Evolutionary conservation across 495 filamentous ascomycete genomes (phyloP).

Genomic region (Recurvomyces mirabilis): DNA sequence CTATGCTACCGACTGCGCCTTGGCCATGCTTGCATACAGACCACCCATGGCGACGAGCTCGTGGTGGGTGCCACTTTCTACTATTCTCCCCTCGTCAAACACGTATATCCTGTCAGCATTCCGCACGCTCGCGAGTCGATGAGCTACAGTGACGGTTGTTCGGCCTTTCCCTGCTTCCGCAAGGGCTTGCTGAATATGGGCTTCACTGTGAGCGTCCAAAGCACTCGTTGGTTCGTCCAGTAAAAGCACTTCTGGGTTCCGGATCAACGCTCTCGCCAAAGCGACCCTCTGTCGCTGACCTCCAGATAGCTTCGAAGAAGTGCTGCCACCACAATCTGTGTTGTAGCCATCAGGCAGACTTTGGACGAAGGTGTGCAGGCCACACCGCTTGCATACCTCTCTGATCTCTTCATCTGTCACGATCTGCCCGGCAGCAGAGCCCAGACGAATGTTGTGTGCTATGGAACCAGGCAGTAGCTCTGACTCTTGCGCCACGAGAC

Average conservation of each 20-base stretch:
- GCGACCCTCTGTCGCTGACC: slow-evolving; percentile 27
- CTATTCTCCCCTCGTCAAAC: slow-evolving; percentile 20
- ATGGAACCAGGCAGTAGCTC: slow-evolving; percentile 25
- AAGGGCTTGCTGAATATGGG: slow-evolving; percentile 15
- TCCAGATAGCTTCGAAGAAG: slow-evolving; percentile 20
- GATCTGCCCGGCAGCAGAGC: slow-evolving; percentile 6
- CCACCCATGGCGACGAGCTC: slow-evolving; percentile 20
- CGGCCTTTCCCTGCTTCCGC: slow-evolving; percentile 12
- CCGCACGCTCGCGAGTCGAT: slow-evolving; percentile 23
- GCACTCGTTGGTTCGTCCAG: slow-evolving; percentile 25
- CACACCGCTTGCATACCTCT: slow-evolving; percentile 15
- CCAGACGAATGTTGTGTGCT: slow-evolving; percentile 22
- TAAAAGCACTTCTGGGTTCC: slow-evolving; percentile 24
- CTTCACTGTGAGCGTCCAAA: slow-evolving; percentile 23
- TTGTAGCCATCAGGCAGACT: slow-evolving; percentile 34
- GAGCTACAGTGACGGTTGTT: slow-evolving; percentile 25
- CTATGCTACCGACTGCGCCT: slow-evolving; percentile 15
- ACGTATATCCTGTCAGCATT: slow-evolving; percentile 25
- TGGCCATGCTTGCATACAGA: slow-evolving; percentile 24
- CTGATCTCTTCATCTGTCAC: slow-evolving; percentile 16
- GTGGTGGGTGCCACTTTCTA: slow-evolving; percentile 22
- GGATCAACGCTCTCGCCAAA: slow-evolving; percentile 25
- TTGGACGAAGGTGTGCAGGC: slow-evolving; percentile 31
- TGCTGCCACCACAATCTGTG: slow-evolving; percentile 21
- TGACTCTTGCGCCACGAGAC: slow-evolving; percentile 24